A percentile compares a stretch with the other conserved stretches of the same genome.
Evolutionary conservation across 176 grass and related monocot species (phyloP).

Genomic region (Dactylis glomerata): DNA sequence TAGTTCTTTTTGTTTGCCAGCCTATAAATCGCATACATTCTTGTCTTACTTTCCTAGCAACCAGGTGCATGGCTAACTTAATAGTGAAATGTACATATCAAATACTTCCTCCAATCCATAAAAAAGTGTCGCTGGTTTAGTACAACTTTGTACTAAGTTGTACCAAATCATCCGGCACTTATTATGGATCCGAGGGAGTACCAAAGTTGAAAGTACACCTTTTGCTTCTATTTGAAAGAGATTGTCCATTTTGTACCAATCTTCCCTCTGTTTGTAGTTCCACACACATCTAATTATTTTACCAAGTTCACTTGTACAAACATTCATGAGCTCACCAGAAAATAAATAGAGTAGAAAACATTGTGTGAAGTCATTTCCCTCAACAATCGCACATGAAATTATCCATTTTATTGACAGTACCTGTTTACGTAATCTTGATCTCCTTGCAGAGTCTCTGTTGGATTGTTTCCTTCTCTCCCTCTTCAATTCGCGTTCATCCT

Average conservation of each 20-base stretch:
- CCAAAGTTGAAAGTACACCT: not conserved
- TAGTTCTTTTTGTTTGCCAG: not conserved
- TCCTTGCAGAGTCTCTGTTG: constrained; percentile 87
- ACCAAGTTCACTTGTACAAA: not conserved
- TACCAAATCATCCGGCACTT: no score
- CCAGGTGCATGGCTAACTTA: not conserved
- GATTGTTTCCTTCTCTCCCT: constrained; percentile 91
- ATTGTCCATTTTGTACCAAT: not conserved
- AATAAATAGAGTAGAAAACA: not conserved
- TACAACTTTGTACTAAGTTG: no score
- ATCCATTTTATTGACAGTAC: constrained; percentile 26
- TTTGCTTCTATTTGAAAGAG: not conserved
- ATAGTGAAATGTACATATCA: not conserved
- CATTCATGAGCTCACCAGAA: not conserved
- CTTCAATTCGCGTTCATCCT: constrained; percentile 78
- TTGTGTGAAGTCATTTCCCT: not conserved
- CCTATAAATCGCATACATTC: not conserved
- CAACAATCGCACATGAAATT: not conserved
- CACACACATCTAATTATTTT: not conserved
- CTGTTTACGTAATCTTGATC: constrained; percentile 88
- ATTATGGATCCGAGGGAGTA: no score
- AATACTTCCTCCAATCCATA: no score
- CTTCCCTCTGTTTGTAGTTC: not conserved
- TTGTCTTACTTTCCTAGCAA: not conserved
- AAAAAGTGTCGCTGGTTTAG: no score